These are phyloP conservation scores for Talaromyces albobiverticillius DNA, from an alignment of 2,329 filamentous ascomycete species.

Conservation along the genomic window DNA sequence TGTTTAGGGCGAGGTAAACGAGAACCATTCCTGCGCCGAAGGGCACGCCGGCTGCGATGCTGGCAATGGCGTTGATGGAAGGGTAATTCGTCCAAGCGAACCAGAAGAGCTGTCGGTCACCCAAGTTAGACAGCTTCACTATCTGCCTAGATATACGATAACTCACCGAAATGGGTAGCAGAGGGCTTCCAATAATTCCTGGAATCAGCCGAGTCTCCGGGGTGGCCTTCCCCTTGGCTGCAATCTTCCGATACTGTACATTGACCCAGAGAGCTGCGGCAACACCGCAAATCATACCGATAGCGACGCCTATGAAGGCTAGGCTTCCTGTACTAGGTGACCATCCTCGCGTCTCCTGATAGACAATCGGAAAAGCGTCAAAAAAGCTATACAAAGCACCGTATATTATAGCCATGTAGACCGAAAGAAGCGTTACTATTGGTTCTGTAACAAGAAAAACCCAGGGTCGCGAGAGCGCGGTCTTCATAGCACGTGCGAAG, in stretches of 20 bases:
- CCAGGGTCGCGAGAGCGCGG: constrained; percentile 22
- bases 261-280: constrained; percentile 42
- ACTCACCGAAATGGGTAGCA: constrained; percentile 46
- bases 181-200: constrained; percentile 46
- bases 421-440: constrained; percentile 24
- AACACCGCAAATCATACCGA: constrained; percentile 35
- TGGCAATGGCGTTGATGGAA: constrained; percentile 37
- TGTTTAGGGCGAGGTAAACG: constrained; percentile 33
- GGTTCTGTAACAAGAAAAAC: constrained; percentile 27
- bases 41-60: constrained; percentile 24
- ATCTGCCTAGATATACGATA: too few species aligned
- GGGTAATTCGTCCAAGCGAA: constrained; percentile 47
- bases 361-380: constrained; percentile 27
- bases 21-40: constrained; percentile 43
- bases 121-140: too few species aligned
- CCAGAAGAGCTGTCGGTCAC: too few species aligned
- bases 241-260: constrained; percentile 36
- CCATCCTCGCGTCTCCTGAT: constrained; percentile 37
- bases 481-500: constrained; percentile 37
- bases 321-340: constrained; percentile 37
- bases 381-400: constrained; percentile 28
- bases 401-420: constrained; percentile 30
- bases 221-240: constrained; percentile 52
- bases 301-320: constrained; percentile 43
- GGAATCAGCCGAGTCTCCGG: constrained; percentile 56